Evolutionary conservation across 2,329 filamentous ascomycete species (phyloP), one percentile per base, ranked within the genome.

Genomic region (Pseudocercospora eumusae): DNA sequence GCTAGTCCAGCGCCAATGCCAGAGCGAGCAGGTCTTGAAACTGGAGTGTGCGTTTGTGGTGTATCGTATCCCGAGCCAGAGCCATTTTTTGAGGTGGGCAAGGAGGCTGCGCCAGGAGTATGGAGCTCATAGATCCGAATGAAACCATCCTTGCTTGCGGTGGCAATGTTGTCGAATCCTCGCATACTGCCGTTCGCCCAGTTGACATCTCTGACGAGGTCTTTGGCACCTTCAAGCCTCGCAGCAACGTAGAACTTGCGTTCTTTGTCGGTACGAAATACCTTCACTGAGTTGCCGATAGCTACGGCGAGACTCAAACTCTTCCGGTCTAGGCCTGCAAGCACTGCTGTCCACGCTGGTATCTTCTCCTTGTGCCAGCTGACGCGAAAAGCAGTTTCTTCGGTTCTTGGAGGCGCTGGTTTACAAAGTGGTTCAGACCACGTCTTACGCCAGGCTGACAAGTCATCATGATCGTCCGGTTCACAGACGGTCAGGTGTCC

Each of bases 181-280:
- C 93, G 82, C 70, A 96, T 92, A 67, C 92, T 96, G 11, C 92
- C 93, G 53, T 92, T 90, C 0, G 93, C 92, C 95, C 95, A 99
- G 1, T 91, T 88, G 1, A 97, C 85, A 74, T 97, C 93, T 53
- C 93, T 84, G 6, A 74, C 90, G 42, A 98, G 82, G 0, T 88
- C 87, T 7, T 85, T 83, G 69, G 96, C 90, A 1, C 87, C 87
- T 28, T 82, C 81, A 15, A 98, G 80, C 72, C 92, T 89, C 20
- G 88, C 87, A 0, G 92, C 92, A 7, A 91, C 85, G 74, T 96
- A 96, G 73, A 98, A 96, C 62, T 91, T 89, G 64, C 90, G 90
- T 59, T 84, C 80, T 73, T 86, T 78, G 78, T 87, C 79, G 75
- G 91, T 93, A 57, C 95, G 85, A 78, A 93, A 98, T 20, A 99